These are phyloP conservation scores for Fusarium longipes DNA, from an alignment of 2,329 filamentous ascomycete species.

Conservation along the genomic window DNA sequence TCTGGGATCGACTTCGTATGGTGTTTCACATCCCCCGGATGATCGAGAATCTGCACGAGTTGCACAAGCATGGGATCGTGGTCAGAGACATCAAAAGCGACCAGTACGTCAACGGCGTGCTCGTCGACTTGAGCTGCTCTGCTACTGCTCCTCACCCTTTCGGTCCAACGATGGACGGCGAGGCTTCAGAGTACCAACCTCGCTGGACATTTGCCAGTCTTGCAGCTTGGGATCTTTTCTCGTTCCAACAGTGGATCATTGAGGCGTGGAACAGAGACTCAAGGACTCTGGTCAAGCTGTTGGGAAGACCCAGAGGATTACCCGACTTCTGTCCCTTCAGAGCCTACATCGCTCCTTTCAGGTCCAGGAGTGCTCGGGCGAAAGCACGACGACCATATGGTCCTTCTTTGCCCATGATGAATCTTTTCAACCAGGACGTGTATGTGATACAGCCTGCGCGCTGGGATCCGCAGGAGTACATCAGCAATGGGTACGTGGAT, in stretches of 20 bases:
- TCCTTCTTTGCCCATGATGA: conserved; percentile 10
- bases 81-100: background rate
- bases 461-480: conserved; percentile 12
- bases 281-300: background rate
- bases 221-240: conserved; percentile 10
- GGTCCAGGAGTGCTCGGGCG: background rate
- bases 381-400: background rate
- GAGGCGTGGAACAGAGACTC: background rate
- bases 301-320: background rate
- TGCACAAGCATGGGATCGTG: conserved; percentile 13
- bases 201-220: conserved; percentile 17
- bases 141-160: conserved; percentile 7
- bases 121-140: conserved; percentile 4
- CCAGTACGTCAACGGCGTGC: conserved; percentile 23
- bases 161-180: background rate
- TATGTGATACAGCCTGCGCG: background rate
- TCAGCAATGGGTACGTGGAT: background rate
- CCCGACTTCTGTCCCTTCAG: background rate
- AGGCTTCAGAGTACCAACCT: background rate
- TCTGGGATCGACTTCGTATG: background rate
- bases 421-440: accelerated
- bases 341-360: background rate
- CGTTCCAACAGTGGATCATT: background rate
- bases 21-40: background rate
- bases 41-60: background rate